Conservation (phyloP, 2,329 filamentous ascomycete genomes). For the Chalaropsis thielavioides region DNA sequence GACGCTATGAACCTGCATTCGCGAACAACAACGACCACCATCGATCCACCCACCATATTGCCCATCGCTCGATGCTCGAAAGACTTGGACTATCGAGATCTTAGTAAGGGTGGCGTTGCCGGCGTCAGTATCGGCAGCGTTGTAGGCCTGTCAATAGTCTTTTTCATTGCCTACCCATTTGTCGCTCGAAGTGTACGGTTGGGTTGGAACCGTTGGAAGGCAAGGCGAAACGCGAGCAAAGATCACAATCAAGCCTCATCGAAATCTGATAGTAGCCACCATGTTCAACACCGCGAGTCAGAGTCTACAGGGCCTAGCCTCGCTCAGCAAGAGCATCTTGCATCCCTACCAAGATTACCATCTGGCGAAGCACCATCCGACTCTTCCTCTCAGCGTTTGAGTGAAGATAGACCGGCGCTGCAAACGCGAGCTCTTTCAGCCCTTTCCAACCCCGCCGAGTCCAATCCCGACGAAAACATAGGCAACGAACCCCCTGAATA, state of each 20-base stretch:
- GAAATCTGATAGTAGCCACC: background rate
- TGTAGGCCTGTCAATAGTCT: constrained; percentile 20
- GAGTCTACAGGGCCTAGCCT: background rate
- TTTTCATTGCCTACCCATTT: constrained; percentile 18
- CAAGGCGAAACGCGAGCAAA: background rate
- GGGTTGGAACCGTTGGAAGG: constrained; percentile 12
- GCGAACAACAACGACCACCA: background rate
- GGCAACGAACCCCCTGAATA: constrained; percentile 10
- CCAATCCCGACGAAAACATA: background rate
- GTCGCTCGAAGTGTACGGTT: constrained; percentile 16
- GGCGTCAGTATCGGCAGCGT: constrained; percentile 42
- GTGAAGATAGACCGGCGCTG: background rate
- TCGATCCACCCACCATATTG: background rate
- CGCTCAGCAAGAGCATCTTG: background rate
- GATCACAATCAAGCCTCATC: background rate
- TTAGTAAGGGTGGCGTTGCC: constrained; percentile 38
- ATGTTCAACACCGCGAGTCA: background rate
- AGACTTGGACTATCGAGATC: constrained; percentile 12
- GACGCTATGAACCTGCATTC: constrained; percentile 10
- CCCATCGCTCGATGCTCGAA: background rate
- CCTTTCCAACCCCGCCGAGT: background rate
- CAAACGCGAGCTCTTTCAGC: background rate
- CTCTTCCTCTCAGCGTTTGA: background rate
- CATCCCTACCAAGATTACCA: background rate
- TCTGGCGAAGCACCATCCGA: background rate